These are phyloP conservation scores for Kwoniella bestiolae DNA, from an alignment of 768 basidiomycete species.

Conservation along the genomic window DNA sequence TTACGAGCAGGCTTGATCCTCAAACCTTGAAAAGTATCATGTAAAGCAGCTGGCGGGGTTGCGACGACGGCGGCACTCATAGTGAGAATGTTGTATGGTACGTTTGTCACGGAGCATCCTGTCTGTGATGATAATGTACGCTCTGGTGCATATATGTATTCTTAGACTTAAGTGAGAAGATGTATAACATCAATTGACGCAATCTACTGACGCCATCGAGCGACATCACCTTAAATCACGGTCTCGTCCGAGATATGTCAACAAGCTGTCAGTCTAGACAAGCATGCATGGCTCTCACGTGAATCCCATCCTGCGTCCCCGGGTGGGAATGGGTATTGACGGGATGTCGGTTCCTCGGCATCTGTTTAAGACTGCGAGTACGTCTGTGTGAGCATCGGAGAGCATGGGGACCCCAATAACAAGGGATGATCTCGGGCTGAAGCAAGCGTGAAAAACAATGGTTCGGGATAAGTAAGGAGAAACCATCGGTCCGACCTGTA, in stretches of 20 bases:
- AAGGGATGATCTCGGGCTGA: too few species aligned
- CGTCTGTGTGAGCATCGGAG: too few species aligned
- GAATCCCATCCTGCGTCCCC: too few species aligned
- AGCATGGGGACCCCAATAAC: too few species aligned
- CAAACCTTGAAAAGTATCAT: neutral
- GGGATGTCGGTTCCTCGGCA: neutral
- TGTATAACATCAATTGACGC: neutral
- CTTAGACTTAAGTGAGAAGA: neutral
- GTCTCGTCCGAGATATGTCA: neutral
- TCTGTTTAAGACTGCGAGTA: too few species aligned
- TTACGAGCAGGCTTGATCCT: neutral
- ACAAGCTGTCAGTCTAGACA: neutral
- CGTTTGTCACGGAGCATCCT: too few species aligned
- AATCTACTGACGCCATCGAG: conserved; percentile 11
- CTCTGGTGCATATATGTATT: neutral
- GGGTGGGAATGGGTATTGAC: too few species aligned
- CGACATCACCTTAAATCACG: neutral
- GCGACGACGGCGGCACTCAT: neutral
- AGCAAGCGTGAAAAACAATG: too few species aligned
- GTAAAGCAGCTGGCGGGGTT: neutral
- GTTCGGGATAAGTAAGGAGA: neutral
- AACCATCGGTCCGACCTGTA: neutral
- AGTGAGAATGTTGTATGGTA: neutral
- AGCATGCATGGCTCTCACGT: neutral
- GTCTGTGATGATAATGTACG: too few species aligned